phyloP scores from a whole-genome alignment of 139 green algal genomes.

The Chlorella sp. region DNA sequence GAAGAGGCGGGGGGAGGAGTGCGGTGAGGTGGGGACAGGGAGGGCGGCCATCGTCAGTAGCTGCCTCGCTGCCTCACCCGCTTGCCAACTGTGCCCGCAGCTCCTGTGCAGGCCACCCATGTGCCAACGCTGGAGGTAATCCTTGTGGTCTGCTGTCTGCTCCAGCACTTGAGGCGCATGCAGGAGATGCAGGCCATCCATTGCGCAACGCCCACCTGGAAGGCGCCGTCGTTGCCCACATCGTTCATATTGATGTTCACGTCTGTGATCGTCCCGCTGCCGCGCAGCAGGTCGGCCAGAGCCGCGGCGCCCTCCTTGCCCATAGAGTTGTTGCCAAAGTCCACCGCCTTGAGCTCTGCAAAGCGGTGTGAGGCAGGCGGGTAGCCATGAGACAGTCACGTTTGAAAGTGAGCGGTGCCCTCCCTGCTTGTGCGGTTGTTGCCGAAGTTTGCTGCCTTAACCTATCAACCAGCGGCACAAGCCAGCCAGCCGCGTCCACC shows the following conservation, averaged over 20 bases:
- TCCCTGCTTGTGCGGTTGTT: background rate
- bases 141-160: too few relatives aligned
- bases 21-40: too few relatives aligned
- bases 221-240: slow-evolving; percentile 79
- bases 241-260: slow-evolving; percentile 99
- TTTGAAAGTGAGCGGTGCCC: background rate
- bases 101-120: too few relatives aligned
- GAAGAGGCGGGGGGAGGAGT: too few relatives aligned
- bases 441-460: background rate
- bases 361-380: background rate
- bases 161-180: too few relatives aligned
- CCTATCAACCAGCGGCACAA: too few relatives aligned
- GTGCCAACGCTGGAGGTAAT: too few relatives aligned
- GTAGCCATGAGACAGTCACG: background rate
- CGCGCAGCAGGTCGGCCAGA: slow-evolving; percentile 78
- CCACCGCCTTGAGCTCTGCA: slow-evolving; percentile 68
- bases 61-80: too few relatives aligned
- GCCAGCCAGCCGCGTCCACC: too few relatives aligned
- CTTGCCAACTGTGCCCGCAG: too few relatives aligned
- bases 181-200: too few relatives aligned
- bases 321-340: slow-evolving; percentile 95
- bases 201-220: slow-evolving; percentile 74
- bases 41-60: too few relatives aligned
- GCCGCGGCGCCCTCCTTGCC: slow-evolving; percentile 64
- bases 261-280: slow-evolving; percentile 69